A percentile compares a stretch with the other conserved stretches of the same genome.
phyloP scores from a whole-genome alignment of 345 rosid species.

The Capsella bursapastoris region DNA sequence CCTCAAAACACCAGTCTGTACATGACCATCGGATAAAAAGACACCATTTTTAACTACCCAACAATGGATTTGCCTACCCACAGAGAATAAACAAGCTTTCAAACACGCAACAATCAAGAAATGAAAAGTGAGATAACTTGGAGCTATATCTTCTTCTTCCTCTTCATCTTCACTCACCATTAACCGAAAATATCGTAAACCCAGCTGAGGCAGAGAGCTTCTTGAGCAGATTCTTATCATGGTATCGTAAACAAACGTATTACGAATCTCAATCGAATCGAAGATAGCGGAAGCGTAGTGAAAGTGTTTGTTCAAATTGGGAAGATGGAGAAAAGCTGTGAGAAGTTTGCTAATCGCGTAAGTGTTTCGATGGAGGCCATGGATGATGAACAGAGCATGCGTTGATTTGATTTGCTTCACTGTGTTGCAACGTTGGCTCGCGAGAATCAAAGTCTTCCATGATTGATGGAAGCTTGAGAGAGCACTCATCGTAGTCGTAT shows the following conservation, averaged over 20 bases:
- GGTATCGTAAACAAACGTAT: slow-evolving; percentile 51
- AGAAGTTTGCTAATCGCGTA: slow-evolving; percentile 57
- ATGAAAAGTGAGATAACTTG: slow-evolving; percentile 57
- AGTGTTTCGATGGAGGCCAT: slow-evolving; percentile 47
- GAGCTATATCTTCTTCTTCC: slow-evolving; percentile 15
- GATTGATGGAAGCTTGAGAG: slow-evolving; percentile 36
- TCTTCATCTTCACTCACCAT: slow-evolving; percentile 42
- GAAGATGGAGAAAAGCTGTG: slow-evolving; percentile 47
- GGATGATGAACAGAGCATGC: slow-evolving; percentile 51
- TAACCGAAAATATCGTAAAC: slow-evolving; percentile 48
- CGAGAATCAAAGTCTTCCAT: slow-evolving; percentile 49
- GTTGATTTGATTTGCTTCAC: slow-evolving; percentile 47
- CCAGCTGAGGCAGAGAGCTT: slow-evolving; percentile 46
- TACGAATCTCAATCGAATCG: slow-evolving; percentile 40
- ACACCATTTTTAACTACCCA: slow-evolving; percentile 58
- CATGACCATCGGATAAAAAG: slow-evolving; percentile 52
- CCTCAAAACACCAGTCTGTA: slow-evolving; percentile 52
- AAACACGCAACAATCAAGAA: slow-evolving; percentile 50
- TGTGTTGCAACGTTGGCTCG: slow-evolving; percentile 43
- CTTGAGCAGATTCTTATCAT: slow-evolving; percentile 57
- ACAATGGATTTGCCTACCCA: slow-evolving; percentile 51
- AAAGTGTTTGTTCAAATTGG: slow-evolving; percentile 41
- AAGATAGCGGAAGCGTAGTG: slow-evolving; percentile 53
- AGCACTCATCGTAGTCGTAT: slow-evolving; percentile 36
- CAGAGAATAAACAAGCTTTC: slow-evolving; percentile 37